phyloP scores from a whole-genome alignment of 768 basidiomycete genomes.

The Auricularia auricula-judae region DNA sequence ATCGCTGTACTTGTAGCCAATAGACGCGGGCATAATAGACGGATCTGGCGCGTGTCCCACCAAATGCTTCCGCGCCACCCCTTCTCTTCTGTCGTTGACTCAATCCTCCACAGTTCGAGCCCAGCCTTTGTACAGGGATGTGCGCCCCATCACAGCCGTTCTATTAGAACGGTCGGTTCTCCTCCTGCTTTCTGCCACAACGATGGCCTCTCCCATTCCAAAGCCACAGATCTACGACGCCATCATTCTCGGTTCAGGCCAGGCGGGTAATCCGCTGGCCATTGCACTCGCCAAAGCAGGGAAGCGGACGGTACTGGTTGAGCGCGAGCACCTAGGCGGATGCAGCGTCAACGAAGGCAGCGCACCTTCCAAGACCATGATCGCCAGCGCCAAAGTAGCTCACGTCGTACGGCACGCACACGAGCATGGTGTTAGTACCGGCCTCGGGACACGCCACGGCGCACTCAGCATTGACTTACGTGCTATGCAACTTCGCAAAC shows the following conservation, averaged over 20 bases:
- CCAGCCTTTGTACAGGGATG: too few relatives aligned
- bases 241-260: conserved; percentile 8
- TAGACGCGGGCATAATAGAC: background rate
- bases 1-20: background rate
- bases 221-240: conserved; percentile 2
- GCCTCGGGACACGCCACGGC: background rate
- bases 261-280: conserved; percentile 8
- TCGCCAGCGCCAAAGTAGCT: conserved; percentile 7
- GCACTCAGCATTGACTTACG: conserved; percentile 2
- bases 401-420: conserved; percentile 6
- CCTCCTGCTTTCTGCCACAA: background rate
- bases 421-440: conserved; percentile 7
- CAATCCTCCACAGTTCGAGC: too few relatives aligned
- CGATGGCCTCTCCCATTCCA: background rate
- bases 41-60: background rate
- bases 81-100: too few relatives aligned
- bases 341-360: conserved; percentile 11
- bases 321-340: conserved; percentile 8
- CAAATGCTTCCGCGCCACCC: too few relatives aligned
- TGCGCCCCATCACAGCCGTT: too few relatives aligned
- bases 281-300: conserved; percentile 7
- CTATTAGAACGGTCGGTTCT: background rate
- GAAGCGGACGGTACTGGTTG: conserved; percentile 6
- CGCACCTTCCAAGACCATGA: conserved; percentile 10
- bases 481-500: background rate